phyloP scores from a whole-genome alignment of 352 stramenopile genomes.

The Phytophthora pisi region DNA sequence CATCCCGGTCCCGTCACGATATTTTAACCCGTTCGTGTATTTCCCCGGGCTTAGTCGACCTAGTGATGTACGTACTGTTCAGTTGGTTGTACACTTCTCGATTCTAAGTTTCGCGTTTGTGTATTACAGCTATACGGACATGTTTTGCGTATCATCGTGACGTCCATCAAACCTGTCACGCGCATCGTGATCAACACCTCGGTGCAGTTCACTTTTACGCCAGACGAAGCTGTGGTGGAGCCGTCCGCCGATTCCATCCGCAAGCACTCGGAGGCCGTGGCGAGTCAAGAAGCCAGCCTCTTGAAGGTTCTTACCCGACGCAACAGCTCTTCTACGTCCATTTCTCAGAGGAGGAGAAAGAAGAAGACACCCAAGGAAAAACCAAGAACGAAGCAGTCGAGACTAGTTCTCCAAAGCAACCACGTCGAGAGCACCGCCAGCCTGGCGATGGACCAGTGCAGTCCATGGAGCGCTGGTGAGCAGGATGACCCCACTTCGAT shows the following conservation, averaged over 20 bases:
- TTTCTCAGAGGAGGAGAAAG: neutral
- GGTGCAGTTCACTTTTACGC: constrained; percentile 49
- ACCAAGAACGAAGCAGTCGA: constrained; percentile 1
- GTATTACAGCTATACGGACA: constrained; percentile 54
- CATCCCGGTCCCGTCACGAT: constrained; percentile 9
- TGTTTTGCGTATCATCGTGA: constrained; percentile 52
- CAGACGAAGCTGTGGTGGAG: constrained; percentile 20
- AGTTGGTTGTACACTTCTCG: neutral
- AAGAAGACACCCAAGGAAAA: constrained; percentile 12
- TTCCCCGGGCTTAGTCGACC: constrained; percentile 49
- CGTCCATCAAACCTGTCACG: constrained; percentile 41
- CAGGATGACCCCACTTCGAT: constrained; percentile 9
- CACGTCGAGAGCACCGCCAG: constrained; percentile 25
- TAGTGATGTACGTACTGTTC: constrained; percentile 43
- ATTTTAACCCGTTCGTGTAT: constrained; percentile 51
- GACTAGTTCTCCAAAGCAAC: constrained; percentile 2
- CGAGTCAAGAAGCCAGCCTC: constrained; percentile 6
- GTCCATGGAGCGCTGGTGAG: constrained; percentile 19
- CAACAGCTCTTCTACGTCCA: constrained; percentile 16
- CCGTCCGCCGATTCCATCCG: constrained; percentile 14
- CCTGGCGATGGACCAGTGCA: constrained; percentile 31
- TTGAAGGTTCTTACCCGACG: constrained; percentile 1
- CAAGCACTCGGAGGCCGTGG: constrained; percentile 4
- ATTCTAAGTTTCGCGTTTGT: constrained; percentile 1
- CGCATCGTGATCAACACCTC: constrained; percentile 62